Percentiles rank a stretch among this genome's conserved stretches.
phyloP scores from a whole-genome alignment of 2,329 filamentous ascomycete genomes.

The Harringtonia lauricola region DNA sequence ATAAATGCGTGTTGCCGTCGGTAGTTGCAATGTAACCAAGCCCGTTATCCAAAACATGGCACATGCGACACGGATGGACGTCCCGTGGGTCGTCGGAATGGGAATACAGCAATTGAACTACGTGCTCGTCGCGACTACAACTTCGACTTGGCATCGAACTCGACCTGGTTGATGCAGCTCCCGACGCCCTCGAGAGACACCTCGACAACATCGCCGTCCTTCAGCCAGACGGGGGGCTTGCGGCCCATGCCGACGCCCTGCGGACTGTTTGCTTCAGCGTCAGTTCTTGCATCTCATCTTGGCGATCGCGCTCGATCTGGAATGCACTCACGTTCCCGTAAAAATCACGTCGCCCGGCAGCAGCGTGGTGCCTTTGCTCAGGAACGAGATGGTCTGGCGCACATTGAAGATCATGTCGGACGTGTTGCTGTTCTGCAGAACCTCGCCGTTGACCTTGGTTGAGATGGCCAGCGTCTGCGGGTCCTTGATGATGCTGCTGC shows the following conservation, averaged over 20 bases:
- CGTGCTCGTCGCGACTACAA: too few species aligned
- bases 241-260: conserved; percentile 62
- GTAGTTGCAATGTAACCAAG: too few species aligned
- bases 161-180: conserved; percentile 41
- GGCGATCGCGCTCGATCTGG: too few species aligned
- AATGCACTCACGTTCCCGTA: conserved; percentile 44
- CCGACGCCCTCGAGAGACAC: conserved; percentile 58
- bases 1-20: too few species aligned
- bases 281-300: neutral
- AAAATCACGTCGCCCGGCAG: conserved; percentile 56
- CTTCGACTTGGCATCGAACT: conserved; percentile 27
- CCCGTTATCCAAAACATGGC: too few species aligned
- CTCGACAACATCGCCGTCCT: conserved; percentile 59
- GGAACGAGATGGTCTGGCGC: conserved; percentile 44
- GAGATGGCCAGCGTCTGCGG: conserved; percentile 45
- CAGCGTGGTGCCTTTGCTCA: conserved; percentile 51
- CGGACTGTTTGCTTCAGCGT: conserved; percentile 29
- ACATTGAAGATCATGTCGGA: conserved; percentile 54
- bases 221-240: conserved; percentile 55
- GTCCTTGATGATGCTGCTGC: conserved; percentile 39
- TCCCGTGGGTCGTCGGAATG: too few species aligned
- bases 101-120: too few species aligned
- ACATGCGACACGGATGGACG: too few species aligned
- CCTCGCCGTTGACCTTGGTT: conserved; percentile 48
- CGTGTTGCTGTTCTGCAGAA: conserved; percentile 45